Evolutionary conservation across 139 green algal genomes (phyloP).

Genomic region (Mesotaenium endlicherianum): DNA sequence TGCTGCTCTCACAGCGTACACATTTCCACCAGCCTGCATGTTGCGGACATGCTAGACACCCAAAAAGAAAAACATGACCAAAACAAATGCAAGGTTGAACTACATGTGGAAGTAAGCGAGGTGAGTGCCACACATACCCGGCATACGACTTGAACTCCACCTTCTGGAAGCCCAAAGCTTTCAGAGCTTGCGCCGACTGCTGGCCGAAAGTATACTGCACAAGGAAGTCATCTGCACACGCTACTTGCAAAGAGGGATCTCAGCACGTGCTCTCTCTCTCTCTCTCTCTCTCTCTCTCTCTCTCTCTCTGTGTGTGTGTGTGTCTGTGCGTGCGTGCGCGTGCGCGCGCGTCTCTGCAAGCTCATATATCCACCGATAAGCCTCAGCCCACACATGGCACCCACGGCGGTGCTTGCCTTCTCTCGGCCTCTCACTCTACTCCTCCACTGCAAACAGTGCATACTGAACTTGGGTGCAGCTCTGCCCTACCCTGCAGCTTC

Average conservation of each 20-base stretch:
- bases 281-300: neutral
- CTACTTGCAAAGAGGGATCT: neutral
- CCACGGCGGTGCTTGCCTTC: neutral
- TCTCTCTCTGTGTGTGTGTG: neutral
- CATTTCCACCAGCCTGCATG: too few relatives aligned
- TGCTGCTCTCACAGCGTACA: too few relatives aligned
- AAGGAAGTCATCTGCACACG: neutral
- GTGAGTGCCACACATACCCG: too few relatives aligned
- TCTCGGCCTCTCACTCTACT: neutral
- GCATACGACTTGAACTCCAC: slow-evolving; percentile 11
- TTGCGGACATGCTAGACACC: too few relatives aligned
- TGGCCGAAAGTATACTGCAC: neutral
- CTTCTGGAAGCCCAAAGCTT: neutral
- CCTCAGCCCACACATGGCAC: neutral
- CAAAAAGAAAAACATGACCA: too few relatives aligned
- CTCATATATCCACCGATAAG: too few relatives aligned
- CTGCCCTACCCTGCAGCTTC: too few relatives aligned
- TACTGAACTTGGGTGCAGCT: neutral
- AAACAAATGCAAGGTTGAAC: too few relatives aligned
- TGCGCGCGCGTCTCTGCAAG: too few relatives aligned
- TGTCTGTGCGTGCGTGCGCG: too few relatives aligned
- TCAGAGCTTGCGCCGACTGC: neutral
- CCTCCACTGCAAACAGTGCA: neutral
- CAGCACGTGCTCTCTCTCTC: neutral
- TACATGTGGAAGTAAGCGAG: too few relatives aligned